Conservation (phyloP, 228 moss, liverwort and hornwort species). For the Sphagnum fallax region DNA sequence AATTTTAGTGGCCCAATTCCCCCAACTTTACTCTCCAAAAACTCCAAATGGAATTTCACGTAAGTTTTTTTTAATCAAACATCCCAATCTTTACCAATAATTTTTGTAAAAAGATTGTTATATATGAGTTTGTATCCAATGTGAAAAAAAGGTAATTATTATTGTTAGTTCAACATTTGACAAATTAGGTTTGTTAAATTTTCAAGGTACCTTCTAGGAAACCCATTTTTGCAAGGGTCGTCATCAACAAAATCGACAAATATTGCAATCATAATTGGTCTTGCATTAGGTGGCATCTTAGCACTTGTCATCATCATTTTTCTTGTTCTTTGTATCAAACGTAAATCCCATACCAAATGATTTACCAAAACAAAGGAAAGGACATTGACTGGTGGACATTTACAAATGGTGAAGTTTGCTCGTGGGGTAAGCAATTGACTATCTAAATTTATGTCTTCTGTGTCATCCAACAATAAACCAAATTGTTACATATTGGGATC, state of each 20-base stretch:
- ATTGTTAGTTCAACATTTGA: no score
- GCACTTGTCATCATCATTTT: slow-evolving; percentile 9
- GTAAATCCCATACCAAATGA: background rate
- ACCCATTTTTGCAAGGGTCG: no score
- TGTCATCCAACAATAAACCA: background rate
- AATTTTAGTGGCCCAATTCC: slow-evolving; percentile 19
- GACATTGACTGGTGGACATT: no score
- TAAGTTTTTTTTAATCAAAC: background rate
- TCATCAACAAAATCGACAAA: background rate
- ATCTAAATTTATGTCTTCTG: background rate
- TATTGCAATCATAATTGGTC: slow-evolving; percentile 6
- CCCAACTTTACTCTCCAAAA: slow-evolving; percentile 6
- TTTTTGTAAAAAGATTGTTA: no score
- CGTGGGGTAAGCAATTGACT: background rate
- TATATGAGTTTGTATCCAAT: no score
- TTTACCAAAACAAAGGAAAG: no score
- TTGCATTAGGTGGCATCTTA: slow-evolving; percentile 9
- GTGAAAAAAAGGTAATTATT: no score
- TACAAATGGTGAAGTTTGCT: background rate
- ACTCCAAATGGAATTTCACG: slow-evolving; percentile 6
- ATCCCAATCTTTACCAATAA: no score
- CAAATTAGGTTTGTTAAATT: no score
- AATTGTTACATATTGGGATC: background rate
- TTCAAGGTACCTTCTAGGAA: no score
- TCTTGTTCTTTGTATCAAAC: background rate